Base-by-base conservation (phyloP, 768 basidiomycete species). In the Phaeotremella fagi region DNA sequence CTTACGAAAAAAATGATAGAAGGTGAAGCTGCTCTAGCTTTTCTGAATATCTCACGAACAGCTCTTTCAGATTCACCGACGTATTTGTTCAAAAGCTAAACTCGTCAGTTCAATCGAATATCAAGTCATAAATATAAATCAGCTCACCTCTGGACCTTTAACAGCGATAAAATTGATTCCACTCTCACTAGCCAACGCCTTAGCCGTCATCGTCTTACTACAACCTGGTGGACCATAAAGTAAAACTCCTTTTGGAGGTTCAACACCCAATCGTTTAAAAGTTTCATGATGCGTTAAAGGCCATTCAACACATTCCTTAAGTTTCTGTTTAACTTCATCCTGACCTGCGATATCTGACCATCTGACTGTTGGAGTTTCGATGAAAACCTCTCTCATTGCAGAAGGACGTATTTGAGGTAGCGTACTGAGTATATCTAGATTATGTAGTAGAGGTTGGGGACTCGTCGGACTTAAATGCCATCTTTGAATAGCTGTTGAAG, bases 161-260 rank as follows among this genome's bases (percentile, higher is more conserved):
- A 99, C 89, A 22, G 94, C 90, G 36, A 99, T 81, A 72, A 97
- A 97, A 72, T 97, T 97, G 52, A 97, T 82, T 3, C 90, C 91
- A 62, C 88, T 88, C 74, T 95, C 92, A 25, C 84, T 87, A 15
- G 92, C 92, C 70, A 90, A 85, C 2, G 94, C 92, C 52, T 89
- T 83, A 1, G 88, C 94, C 15, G 90, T 82, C 36, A 98, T 79
- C 1, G 94, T 98, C 76, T 98, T 98, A 64, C 89, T 90, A 66
- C 92, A 95, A n/a, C 92, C 92, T 3, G 92, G 94, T 3, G 92
- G 92, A 3, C 92, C 92, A 73, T 92, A 99, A 15, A 98, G 77
- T 41, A 99, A 75, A 4, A 98, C 82, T 0, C 94, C 94, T 63
- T 87, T 85, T 0, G 94, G 90, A 2, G 94, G 86, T 43, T 80